These are phyloP conservation scores for Candida hungchunana DNA, from an alignment of 805 yeast species.

Conservation along the genomic window DNA sequence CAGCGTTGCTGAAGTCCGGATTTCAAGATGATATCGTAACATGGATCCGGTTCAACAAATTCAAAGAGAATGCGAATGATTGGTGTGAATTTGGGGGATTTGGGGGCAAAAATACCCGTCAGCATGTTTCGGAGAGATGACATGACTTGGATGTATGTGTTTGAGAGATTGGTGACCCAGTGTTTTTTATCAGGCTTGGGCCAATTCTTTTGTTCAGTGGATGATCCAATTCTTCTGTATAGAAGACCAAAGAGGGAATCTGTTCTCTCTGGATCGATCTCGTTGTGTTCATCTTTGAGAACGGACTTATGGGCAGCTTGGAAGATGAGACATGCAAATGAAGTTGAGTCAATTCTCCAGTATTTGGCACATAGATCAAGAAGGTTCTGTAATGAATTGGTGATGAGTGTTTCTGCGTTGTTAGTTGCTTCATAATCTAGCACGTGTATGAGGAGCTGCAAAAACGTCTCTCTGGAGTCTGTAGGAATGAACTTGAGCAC, in stretches of 20 bases:
- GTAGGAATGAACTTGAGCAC: slow-evolving; percentile 34
- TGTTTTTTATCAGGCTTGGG: slow-evolving; percentile 43
- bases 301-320: slow-evolving; percentile 43
- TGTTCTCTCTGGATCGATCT: slow-evolving; percentile 28
- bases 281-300: slow-evolving; percentile 25
- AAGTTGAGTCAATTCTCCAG: slow-evolving; percentile 55
- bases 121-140: slow-evolving; percentile 40
- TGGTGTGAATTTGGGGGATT: slow-evolving; percentile 58
- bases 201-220: slow-evolving; percentile 33
- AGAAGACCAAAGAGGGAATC: slow-evolving; percentile 33
- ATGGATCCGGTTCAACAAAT: slow-evolving; percentile 43
- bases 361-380: slow-evolving; percentile 42
- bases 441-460: slow-evolving; percentile 38
- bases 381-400: slow-evolving; percentile 41
- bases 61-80: slow-evolving; percentile 45
- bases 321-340: slow-evolving; percentile 46
- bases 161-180: slow-evolving; percentile 44
- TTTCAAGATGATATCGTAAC: slow-evolving; percentile 33
- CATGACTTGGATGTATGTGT: slow-evolving; percentile 44
- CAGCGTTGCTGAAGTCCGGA: slow-evolving; percentile 42
- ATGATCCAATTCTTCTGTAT: slow-evolving; percentile 19
- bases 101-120: slow-evolving; percentile 36
- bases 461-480: slow-evolving; percentile 37
- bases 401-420: slow-evolving; percentile 24
- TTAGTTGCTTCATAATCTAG: slow-evolving; percentile 34